Percentiles rank a stretch among this genome's conserved stretches.
Conservation (phyloP, 1,284 basidiomycete species). For the Fomitopsis pinicola region DNA sequence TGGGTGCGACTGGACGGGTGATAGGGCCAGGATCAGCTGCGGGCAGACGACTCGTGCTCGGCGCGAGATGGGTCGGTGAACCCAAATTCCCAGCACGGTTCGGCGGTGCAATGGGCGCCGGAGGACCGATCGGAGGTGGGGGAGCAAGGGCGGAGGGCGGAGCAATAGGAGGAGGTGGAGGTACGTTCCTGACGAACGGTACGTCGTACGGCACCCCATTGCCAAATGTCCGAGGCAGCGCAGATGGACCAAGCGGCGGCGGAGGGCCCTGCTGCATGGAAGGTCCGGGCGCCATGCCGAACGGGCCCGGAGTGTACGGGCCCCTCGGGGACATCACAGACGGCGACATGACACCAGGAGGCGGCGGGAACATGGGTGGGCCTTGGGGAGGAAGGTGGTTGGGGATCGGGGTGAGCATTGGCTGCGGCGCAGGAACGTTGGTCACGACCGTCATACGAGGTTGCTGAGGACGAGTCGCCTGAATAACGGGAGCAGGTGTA, state of each 20-base stretch:
- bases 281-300: constrained; percentile 39
- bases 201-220: constrained; percentile 46
- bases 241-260: constrained; percentile 45
- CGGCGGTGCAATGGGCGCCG: constrained; percentile 51
- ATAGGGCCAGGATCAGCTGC: constrained; percentile 52
- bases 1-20: constrained; percentile 49
- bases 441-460: constrained; percentile 26
- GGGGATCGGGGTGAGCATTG: constrained; percentile 25
- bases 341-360: constrained; percentile 38
- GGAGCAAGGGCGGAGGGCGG: constrained; percentile 26
- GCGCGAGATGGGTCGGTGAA: constrained; percentile 35
- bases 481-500: constrained; percentile 23
- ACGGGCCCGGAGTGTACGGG: constrained; percentile 44
- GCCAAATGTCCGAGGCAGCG: constrained; percentile 48
- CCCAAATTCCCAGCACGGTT: constrained; percentile 30
- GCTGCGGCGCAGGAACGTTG: constrained; percentile 14
- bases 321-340: constrained; percentile 47
- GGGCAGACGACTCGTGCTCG: constrained; percentile 25
- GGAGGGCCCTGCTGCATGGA: constrained; percentile 39
- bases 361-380: constrained; percentile 42
- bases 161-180: constrained; percentile 49
- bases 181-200: constrained; percentile 36
- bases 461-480: constrained; percentile 30
- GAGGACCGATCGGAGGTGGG: constrained; percentile 48
- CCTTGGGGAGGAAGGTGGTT: constrained; percentile 30